Percentiles rank a stretch among this genome's conserved stretches.
Conservation (phyloP, 177 flowering plant species). For the Vitis hybrid region DNA sequence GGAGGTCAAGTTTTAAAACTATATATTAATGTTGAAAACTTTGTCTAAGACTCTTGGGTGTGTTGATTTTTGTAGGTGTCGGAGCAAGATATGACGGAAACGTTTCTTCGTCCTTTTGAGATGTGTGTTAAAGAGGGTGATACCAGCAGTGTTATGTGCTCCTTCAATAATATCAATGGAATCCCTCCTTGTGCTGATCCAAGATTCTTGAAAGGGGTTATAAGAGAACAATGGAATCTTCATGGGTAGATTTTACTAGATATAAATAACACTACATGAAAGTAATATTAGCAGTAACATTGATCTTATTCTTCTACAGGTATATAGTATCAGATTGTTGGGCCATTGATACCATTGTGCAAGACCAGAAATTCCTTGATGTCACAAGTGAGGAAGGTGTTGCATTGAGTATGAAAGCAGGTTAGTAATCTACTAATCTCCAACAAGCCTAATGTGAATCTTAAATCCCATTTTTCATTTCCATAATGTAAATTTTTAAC, state of each 20-base stretch:
- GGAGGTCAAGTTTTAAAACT: too few species aligned
- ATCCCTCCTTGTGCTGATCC: neutral
- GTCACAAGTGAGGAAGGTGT: constrained; percentile 23
- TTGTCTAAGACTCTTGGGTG: too few species aligned
- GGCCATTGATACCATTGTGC: constrained; percentile 20
- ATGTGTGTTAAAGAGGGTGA: neutral
- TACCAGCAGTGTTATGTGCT: constrained; percentile 4
- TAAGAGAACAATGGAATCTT: constrained; percentile 1
- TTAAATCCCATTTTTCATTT: too few species aligned
- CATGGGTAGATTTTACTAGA: neutral
- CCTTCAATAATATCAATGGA: constrained; percentile 1
- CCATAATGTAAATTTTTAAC: too few species aligned
- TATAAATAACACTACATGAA: too few species aligned
- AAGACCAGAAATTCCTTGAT: constrained; percentile 20
- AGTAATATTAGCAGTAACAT: too few species aligned
- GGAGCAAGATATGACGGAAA: constrained; percentile 1
- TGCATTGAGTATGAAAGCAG: constrained; percentile 20
- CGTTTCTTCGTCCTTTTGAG: neutral
- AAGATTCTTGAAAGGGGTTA: neutral
- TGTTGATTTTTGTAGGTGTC: neutral
- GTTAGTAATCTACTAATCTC: neutral
- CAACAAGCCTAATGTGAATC: too few species aligned
- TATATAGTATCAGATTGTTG: constrained; percentile 35
- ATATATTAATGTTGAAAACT: too few species aligned
- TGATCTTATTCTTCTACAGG: neutral